Conservation (phyloP, 768 basidiomycete species). For the Leccinum boreale region DNA sequence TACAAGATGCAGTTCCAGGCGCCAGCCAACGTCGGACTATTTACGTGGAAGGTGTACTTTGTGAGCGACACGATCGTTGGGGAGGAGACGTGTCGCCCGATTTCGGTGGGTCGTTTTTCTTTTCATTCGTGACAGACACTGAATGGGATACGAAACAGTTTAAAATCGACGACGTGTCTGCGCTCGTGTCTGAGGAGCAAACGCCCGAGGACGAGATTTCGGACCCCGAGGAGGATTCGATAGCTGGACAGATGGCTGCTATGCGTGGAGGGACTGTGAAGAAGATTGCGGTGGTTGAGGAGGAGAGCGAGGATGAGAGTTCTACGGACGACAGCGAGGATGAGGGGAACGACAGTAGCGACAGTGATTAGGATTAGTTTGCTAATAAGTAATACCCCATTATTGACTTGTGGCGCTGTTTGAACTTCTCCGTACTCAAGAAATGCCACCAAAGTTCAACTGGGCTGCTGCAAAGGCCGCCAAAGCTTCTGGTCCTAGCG, state of each 20-base stretch:
- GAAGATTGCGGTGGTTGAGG: slow-evolving; percentile 42
- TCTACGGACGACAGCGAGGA: slow-evolving; percentile 28
- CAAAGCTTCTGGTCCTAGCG: slow-evolving; percentile 55
- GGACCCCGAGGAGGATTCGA: slow-evolving; percentile 93
- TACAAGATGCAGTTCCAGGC: slow-evolving; percentile 96
- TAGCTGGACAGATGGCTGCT: slow-evolving; percentile 97
- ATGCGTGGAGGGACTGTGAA: slow-evolving; percentile 90
- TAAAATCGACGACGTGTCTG: slow-evolving; percentile 73
- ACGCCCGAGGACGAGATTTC: slow-evolving; percentile 90
- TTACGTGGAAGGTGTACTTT: slow-evolving; percentile 85
- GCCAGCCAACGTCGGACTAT: slow-evolving; percentile 76
- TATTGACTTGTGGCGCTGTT: neutral
- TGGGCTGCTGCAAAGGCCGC: slow-evolving; percentile 58
- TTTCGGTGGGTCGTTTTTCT: slow-evolving; percentile 53
- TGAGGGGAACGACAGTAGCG: slow-evolving; percentile 27
- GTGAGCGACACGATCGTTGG: slow-evolving; percentile 89
- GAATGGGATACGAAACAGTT: slow-evolving; percentile 46
- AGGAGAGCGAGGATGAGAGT: slow-evolving; percentile 31
- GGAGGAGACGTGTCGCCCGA: slow-evolving; percentile 66
- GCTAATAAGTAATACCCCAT: too few relatives aligned
- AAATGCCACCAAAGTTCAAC: slow-evolving; percentile 28
- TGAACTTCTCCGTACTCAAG: neutral
- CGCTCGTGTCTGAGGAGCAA: slow-evolving; percentile 53
- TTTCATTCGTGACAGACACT: neutral
- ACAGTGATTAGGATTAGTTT: slow-evolving; percentile 19